phyloP scores from a whole-genome alignment of 108 stramenopile species.

The Aureococcus anophagefferens region DNA sequence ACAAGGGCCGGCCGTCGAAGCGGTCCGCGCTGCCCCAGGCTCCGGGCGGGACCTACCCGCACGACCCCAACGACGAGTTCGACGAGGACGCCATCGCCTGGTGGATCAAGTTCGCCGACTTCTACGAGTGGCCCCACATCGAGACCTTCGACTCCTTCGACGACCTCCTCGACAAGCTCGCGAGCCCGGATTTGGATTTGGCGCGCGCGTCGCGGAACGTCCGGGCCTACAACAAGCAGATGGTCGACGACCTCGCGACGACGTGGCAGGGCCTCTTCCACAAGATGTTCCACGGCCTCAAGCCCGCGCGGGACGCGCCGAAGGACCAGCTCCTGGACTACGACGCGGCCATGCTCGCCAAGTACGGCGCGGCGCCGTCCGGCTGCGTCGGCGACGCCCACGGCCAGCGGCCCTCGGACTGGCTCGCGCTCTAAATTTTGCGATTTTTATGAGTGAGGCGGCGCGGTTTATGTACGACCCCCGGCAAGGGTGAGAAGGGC shows the following conservation, averaged over 20 bases:
- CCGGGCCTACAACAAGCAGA: slow-evolving; percentile 6
- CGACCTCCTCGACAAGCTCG: slow-evolving; percentile 3
- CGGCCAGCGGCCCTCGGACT: no score
- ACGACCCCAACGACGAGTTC: slow-evolving; percentile 27
- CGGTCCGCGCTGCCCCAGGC: no score
- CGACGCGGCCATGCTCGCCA: no score
- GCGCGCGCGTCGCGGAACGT: background rate
- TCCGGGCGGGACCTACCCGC: background rate
- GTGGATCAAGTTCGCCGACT: slow-evolving; percentile 20
- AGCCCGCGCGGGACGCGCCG: background rate
- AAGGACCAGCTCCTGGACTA: background rate
- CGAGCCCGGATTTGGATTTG: background rate
- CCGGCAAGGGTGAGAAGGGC: no score
- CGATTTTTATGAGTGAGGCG: no score
- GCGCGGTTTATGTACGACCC: no score
- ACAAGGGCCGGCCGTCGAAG: slow-evolving; percentile 3
- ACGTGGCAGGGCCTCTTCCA: slow-evolving; percentile 1
- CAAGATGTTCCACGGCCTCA: slow-evolving; percentile 3
- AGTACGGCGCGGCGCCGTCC: no score
- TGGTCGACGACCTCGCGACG: background rate
- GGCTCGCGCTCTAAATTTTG: no score
- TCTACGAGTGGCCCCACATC: slow-evolving; percentile 26
- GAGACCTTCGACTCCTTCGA: slow-evolving; percentile 12
- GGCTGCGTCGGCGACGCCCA: no score
- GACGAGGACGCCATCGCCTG: slow-evolving; percentile 2